These are phyloP conservation scores for Fusarium tupiense DNA, from an alignment of 2,329 filamentous ascomycete genomes.

Conservation along the genomic window DNA sequence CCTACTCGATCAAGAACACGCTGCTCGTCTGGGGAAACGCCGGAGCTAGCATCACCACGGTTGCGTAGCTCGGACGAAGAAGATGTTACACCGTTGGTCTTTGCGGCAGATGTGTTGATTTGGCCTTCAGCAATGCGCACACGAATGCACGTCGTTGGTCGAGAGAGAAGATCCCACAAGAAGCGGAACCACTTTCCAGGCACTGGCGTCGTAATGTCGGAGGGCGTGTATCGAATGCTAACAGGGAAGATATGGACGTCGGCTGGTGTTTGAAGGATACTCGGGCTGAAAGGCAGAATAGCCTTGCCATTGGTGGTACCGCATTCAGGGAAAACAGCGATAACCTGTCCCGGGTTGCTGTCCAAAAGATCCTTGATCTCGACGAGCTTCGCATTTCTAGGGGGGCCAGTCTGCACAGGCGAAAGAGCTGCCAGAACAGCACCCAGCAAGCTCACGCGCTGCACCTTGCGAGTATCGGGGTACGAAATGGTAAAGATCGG, in stretches of 20 bases:
- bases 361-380: slow-evolving; percentile 71
- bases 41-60: slow-evolving; percentile 45
- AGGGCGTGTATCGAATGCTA: slow-evolving; percentile 86
- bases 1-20: slow-evolving; percentile 80
- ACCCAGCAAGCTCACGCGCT: slow-evolving; percentile 78
- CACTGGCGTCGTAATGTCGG: slow-evolving; percentile 90
- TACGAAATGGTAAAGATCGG: slow-evolving; percentile 92
- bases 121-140: slow-evolving; percentile 88
- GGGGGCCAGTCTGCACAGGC: slow-evolving; percentile 60
- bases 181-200: slow-evolving; percentile 78
- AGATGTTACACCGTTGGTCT: slow-evolving; percentile 48
- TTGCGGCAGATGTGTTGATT: slow-evolving; percentile 57
- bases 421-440: slow-evolving; percentile 80
- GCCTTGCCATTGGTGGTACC: slow-evolving; percentile 94
- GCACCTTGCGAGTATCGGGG: slow-evolving; percentile 76
- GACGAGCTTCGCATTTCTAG: slow-evolving; percentile 61
- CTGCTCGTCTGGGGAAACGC: slow-evolving; percentile 67
- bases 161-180: slow-evolving; percentile 85
- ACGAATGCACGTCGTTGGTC: slow-evolving; percentile 87
- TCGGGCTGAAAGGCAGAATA: slow-evolving; percentile 84
- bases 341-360: slow-evolving; percentile 76
- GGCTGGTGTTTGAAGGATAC: slow-evolving; percentile 73
- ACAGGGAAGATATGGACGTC: slow-evolving; percentile 87
- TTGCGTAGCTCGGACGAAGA: slow-evolving; percentile 43
- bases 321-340: slow-evolving; percentile 93